phyloP scores from a whole-genome alignment of 805 yeast genomes.

The Crinitomyces ghanaensis region DNA sequence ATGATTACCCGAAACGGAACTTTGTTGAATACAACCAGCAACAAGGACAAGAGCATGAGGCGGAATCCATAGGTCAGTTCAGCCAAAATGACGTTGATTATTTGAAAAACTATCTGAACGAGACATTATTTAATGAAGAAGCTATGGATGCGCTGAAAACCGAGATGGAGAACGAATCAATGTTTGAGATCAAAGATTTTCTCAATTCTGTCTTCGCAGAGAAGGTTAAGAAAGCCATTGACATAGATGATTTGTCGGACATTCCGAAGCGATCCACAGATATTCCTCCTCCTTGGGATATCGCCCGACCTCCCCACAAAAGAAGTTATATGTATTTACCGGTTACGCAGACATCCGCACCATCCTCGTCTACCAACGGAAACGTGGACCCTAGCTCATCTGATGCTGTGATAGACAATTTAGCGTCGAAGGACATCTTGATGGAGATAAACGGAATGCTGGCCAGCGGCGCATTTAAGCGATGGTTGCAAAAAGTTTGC shows the following conservation, averaged over 20 bases:
- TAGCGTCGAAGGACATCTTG: slow-evolving; percentile 26
- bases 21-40: slow-evolving; percentile 5
- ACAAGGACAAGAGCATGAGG: slow-evolving; percentile 5
- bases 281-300: slow-evolving; percentile 67
- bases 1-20: slow-evolving; percentile 58
- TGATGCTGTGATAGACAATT: slow-evolving; percentile 9
- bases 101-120: slow-evolving; percentile 45
- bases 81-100: slow-evolving; percentile 36
- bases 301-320: slow-evolving; percentile 90
- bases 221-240: slow-evolving; percentile 34
- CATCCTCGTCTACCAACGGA: slow-evolving; percentile 19
- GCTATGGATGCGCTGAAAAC: slow-evolving; percentile 35
- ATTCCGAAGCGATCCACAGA: slow-evolving; percentile 49
- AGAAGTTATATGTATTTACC: slow-evolving; percentile 69
- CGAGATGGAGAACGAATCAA: slow-evolving; percentile 54
- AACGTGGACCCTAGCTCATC: too few species aligned
- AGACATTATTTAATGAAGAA: slow-evolving; percentile 33
- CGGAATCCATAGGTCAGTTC: slow-evolving; percentile 19
- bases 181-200: slow-evolving; percentile 54
- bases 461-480: slow-evolving; percentile 48
- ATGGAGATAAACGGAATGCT: slow-evolving; percentile 47
- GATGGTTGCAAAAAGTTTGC: slow-evolving; percentile 48
- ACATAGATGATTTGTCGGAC: slow-evolving; percentile 40
- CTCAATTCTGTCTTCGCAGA: slow-evolving; percentile 45
- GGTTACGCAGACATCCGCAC: slow-evolving; percentile 12